Conservation (phyloP, 257 asterid species). For the Jasminum sambac region DNA sequence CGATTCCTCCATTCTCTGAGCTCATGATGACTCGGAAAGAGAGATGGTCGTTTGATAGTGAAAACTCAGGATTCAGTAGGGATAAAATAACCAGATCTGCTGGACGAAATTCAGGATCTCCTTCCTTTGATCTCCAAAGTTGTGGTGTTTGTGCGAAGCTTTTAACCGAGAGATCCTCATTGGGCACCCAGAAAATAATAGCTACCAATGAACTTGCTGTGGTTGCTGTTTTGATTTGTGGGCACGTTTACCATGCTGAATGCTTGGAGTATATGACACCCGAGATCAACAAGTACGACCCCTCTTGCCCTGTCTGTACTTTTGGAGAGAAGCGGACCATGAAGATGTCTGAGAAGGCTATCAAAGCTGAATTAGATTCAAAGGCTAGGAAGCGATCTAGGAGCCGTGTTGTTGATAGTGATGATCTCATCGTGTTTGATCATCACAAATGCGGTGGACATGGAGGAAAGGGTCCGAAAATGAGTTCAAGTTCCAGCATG, state of each 20-base stretch:
- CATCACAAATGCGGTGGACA: slow-evolving; percentile 46
- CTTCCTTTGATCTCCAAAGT: slow-evolving; percentile 61
- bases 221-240: slow-evolving; percentile 83
- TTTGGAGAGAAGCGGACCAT: slow-evolving; percentile 74
- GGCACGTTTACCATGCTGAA: slow-evolving; percentile 90
- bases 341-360: slow-evolving; percentile 81
- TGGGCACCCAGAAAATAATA: slow-evolving; percentile 63
- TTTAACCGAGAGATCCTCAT: slow-evolving; percentile 65
- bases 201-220: slow-evolving; percentile 75
- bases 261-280: slow-evolving; percentile 93
- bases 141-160: slow-evolving; percentile 86
- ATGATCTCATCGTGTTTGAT: slow-evolving; percentile 51
- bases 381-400: slow-evolving; percentile 59
- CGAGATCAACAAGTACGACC: slow-evolving; percentile 79
- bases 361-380: slow-evolving; percentile 74
- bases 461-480: slow-evolving; percentile 54
- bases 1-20: slow-evolving; percentile 75
- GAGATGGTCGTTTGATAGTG: slow-evolving; percentile 98
- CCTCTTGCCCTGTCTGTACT: slow-evolving; percentile 89
- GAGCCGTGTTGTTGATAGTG: slow-evolving; percentile 67
- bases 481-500: slow-evolving; percentile 73
- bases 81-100: slow-evolving; percentile 61
- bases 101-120: slow-evolving; percentile 49
- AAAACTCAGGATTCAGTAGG: slow-evolving; percentile 50
- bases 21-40: slow-evolving; percentile 60